Percentiles rank a stretch among this genome's conserved stretches.
phyloP scores from a whole-genome alignment of 768 basidiomycete genomes.

The Paxillus rubicundulus region DNA sequence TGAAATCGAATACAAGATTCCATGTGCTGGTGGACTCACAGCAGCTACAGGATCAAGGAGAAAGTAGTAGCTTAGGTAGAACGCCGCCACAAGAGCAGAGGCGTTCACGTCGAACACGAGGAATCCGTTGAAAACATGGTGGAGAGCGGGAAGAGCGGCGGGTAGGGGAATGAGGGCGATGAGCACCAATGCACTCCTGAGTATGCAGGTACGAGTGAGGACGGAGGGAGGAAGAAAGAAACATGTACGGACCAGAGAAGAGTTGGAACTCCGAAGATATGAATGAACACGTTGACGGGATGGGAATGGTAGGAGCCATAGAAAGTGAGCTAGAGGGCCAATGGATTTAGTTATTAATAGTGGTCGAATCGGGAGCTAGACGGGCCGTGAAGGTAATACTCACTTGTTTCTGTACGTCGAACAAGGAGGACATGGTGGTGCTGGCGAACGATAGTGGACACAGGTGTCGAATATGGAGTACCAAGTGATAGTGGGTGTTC shows the following conservation, averaged over 20 bases:
- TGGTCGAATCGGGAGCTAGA: conserved; percentile 6
- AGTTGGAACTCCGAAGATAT: conserved; percentile 81
- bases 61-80: conserved; percentile 76
- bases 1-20: not conserved
- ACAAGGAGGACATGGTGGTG: conserved; percentile 40
- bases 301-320: conserved; percentile 93
- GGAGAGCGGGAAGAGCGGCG: conserved; percentile 49
- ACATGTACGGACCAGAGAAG: conserved; percentile 63
- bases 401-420: conserved; percentile 75
- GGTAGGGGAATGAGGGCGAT: conserved; percentile 49
- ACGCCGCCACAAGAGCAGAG: conserved; percentile 52
- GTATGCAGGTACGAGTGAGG: conserved; percentile 5
- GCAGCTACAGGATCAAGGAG: conserved; percentile 81
- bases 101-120: conserved; percentile 70
- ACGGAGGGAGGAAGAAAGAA: conserved; percentile 9
- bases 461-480: no score
- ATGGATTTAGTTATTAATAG: not conserved
- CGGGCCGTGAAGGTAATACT: conserved; percentile 2
- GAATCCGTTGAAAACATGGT: conserved; percentile 55
- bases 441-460: not conserved
- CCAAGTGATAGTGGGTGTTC: no score
- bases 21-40: conserved; percentile 45
- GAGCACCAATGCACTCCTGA: conserved; percentile 64
- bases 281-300: conserved; percentile 78
- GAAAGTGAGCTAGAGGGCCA: conserved; percentile 66